These are phyloP conservation scores for Huntiella moniliformis DNA, from an alignment of 2,329 filamentous ascomycete species.

Conservation along the genomic window DNA sequence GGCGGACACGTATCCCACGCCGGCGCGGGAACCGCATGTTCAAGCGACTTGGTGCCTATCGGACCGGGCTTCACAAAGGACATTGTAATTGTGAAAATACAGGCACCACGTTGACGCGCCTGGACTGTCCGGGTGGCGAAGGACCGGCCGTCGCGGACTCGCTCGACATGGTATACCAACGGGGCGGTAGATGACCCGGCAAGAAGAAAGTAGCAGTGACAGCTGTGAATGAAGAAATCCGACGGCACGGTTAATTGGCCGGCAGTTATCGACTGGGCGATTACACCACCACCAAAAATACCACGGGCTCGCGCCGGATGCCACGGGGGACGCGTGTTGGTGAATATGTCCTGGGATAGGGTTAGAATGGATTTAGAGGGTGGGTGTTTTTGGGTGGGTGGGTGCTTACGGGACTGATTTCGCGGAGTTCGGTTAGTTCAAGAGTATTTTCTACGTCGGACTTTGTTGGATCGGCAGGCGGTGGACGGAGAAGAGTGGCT, in stretches of 20 bases:
- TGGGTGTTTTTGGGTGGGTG: slow-evolving; percentile 9
- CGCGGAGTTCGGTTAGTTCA: slow-evolving; percentile 61
- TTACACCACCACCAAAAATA: slow-evolving; percentile 83
- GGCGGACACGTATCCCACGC: slow-evolving; percentile 20
- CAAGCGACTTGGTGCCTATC: slow-evolving; percentile 32
- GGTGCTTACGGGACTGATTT: slow-evolving; percentile 57
- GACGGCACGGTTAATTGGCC: slow-evolving; percentile 71
- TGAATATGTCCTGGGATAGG: slow-evolving; percentile 59
- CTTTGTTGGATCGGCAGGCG: slow-evolving; percentile 51
- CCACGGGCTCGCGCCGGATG: slow-evolving; percentile 81
- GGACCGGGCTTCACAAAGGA: slow-evolving; percentile 58
- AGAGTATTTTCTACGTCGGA: slow-evolving; percentile 77
- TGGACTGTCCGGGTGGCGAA: slow-evolving; percentile 94
- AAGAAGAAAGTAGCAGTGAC: slow-evolving; percentile 98
- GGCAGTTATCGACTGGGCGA: slow-evolving; percentile 76
- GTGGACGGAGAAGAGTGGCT: slow-evolving; percentile 42
- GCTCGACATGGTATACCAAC: slow-evolving; percentile 86
- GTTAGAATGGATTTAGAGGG: background rate
- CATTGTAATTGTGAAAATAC: slow-evolving; percentile 90
- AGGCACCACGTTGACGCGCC: slow-evolving; percentile 67
- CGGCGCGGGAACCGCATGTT: slow-evolving; percentile 48
- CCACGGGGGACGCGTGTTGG: slow-evolving; percentile 82
- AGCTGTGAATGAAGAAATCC: slow-evolving; percentile 74
- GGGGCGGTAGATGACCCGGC: slow-evolving; percentile 72
- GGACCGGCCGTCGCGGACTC: slow-evolving; percentile 73